Evolutionary conservation across 305 asterid genomes (phyloP).

Genomic region (Withania somnifera): DNA sequence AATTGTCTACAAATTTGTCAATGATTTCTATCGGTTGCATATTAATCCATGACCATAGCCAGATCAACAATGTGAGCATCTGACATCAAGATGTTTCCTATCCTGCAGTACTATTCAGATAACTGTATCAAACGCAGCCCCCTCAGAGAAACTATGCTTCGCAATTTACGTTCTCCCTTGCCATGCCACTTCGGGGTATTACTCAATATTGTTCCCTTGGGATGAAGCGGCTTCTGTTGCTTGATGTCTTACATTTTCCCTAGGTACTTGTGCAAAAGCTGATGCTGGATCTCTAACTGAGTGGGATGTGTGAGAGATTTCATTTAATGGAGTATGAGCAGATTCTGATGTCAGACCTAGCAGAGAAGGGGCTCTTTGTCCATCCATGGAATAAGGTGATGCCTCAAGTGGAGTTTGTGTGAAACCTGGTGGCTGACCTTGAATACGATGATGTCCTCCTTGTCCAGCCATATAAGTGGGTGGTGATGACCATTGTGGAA

Average conservation of each 20-base stretch:
- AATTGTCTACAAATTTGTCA: neutral
- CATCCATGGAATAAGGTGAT: constrained; percentile 3
- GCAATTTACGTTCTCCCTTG: constrained; percentile 1
- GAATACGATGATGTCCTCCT: neutral
- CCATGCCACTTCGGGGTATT: neutral
- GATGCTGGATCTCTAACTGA: neutral
- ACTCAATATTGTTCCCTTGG: neutral
- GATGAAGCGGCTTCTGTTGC: neutral
- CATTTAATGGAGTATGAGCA: neutral
- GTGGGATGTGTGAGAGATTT: neutral
- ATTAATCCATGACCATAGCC: neutral
- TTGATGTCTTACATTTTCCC: constrained; percentile 1
- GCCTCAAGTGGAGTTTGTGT: neutral
- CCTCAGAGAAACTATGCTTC: neutral
- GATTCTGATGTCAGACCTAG: constrained; percentile 17
- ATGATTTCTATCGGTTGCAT: neutral
- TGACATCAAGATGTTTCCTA: neutral
- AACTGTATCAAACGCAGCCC: neutral
- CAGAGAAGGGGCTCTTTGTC: constrained; percentile 21
- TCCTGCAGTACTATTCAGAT: neutral
- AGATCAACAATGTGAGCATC: neutral
- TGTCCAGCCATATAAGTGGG: constrained; percentile 1
- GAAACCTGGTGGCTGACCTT: neutral
- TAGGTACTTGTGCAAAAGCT: neutral
- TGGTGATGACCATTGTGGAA: neutral